Evolutionary conservation across 192 early-diverging fungal species (phyloP).

Genomic region (Backusella tarrabulga): DNA sequence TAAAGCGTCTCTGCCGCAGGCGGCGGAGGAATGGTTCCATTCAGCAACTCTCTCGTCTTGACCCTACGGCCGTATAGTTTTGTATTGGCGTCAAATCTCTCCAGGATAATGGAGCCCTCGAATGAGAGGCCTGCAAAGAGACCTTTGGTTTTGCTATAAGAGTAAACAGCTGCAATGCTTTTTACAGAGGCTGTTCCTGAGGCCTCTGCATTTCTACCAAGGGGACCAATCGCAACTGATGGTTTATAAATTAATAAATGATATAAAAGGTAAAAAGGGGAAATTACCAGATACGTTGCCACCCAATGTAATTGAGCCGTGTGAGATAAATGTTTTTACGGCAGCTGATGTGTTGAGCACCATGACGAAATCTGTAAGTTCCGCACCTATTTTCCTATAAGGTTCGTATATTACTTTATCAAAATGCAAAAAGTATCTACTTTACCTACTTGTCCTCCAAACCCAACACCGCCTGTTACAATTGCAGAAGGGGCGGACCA

Average conservation of each 20-base stretch:
- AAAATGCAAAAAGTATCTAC: background rate
- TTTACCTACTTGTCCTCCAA: conserved; percentile 71
- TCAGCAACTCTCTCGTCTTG: conserved; percentile 76
- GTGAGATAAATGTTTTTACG: conserved; percentile 84
- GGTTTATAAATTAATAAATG: background rate
- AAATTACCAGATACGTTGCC: conserved; percentile 66
- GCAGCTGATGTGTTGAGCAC: conserved; percentile 83
- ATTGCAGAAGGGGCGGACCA: conserved; percentile 90
- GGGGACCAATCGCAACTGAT: conserved; percentile 78
- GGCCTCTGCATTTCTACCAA: conserved; percentile 84
- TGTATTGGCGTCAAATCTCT: conserved; percentile 91
- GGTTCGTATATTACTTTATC: background rate
- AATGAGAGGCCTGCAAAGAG: conserved; percentile 79
- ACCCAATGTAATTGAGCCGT: conserved; percentile 87
- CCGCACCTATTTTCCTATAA: conserved; percentile 52
- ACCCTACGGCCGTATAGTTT: conserved; percentile 91
- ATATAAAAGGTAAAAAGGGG: background rate
- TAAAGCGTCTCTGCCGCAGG: conserved; percentile 76
- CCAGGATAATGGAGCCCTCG: conserved; percentile 74
- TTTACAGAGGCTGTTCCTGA: conserved; percentile 63
- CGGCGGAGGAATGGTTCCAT: conserved; percentile 70
- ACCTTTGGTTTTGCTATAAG: conserved; percentile 87
- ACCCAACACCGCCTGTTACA: conserved; percentile 71
- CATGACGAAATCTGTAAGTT: conserved; percentile 90
- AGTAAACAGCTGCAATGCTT: conserved; percentile 84